These are phyloP conservation scores for Solioccasus polychromus DNA, from an alignment of 768 basidiomycete species.

Conservation along the genomic window DNA sequence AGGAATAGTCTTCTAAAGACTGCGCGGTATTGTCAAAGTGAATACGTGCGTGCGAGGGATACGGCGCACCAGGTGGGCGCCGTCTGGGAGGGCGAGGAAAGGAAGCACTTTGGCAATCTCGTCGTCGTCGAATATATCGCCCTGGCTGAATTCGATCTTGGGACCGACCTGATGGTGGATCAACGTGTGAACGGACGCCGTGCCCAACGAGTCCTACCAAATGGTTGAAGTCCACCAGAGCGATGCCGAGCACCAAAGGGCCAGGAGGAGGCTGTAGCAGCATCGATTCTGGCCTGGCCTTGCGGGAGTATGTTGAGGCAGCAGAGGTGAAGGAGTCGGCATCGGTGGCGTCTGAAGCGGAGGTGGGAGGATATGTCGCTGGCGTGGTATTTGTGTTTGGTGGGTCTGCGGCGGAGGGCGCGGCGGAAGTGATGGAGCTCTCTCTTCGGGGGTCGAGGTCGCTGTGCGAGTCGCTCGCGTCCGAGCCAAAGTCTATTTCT, in stretches of 20 bases:
- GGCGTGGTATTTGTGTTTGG: constrained; percentile 33
- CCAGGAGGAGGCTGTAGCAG: constrained; percentile 53
- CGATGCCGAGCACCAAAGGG: constrained; percentile 78
- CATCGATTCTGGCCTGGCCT: constrained; percentile 78
- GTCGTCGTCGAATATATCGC: constrained; percentile 80
- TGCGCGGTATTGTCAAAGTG: constrained; percentile 6
- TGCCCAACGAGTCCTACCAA: constrained; percentile 48
- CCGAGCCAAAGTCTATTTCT: constrained; percentile 54
- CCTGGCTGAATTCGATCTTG: constrained; percentile 79
- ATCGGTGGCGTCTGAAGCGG: constrained; percentile 43
- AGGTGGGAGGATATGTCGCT: constrained; percentile 60
- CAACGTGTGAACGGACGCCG: constrained; percentile 9
- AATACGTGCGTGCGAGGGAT: constrained; percentile 4
- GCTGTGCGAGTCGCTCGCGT: constrained; percentile 47
- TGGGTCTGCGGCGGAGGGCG: constrained; percentile 45
- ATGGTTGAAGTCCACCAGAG: constrained; percentile 95
- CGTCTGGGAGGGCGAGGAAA: constrained; percentile 95
- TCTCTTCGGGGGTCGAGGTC: constrained; percentile 33
- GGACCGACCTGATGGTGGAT: constrained; percentile 72
- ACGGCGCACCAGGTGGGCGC: constrained; percentile 77
- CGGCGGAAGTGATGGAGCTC: constrained; percentile 50
- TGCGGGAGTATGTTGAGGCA: constrained; percentile 53
- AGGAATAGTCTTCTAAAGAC: constrained; percentile 83
- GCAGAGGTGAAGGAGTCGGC: constrained; percentile 60
- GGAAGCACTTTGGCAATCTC: constrained; percentile 84